Percentiles rank a stretch among this genome's conserved stretches.
Conservation (phyloP, 1,284 basidiomycete species). For the Takashimella tepidaria region DNA sequence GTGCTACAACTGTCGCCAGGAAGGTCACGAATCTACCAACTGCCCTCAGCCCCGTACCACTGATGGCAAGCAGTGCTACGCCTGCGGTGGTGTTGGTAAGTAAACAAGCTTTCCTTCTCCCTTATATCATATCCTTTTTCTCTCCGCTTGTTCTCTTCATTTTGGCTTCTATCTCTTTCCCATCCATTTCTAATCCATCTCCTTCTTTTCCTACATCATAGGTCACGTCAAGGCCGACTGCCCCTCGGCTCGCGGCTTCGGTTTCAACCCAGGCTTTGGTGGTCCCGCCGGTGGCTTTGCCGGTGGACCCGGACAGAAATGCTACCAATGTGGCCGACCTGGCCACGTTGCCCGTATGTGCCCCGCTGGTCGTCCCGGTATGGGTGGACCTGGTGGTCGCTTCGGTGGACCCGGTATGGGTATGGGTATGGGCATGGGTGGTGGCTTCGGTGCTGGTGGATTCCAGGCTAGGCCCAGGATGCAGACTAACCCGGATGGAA, state of each 20-base stretch:
- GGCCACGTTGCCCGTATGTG: slow-evolving; percentile 44
- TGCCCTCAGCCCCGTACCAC: slow-evolving; percentile 76
- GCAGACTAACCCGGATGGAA: slow-evolving; percentile 36
- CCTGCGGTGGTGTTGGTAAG: slow-evolving; percentile 68
- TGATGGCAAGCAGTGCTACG: slow-evolving; percentile 72
- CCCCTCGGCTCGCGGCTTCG: slow-evolving; percentile 61
- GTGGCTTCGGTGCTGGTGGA: slow-evolving; percentile 18
- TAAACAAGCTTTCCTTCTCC: slow-evolving; percentile 40
- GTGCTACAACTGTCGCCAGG: slow-evolving; percentile 87
- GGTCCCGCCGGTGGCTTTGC: slow-evolving; percentile 30
- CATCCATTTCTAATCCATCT: not conserved
- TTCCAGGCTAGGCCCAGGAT: slow-evolving; percentile 15
- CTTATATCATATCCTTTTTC: not conserved
- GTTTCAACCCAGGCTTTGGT: slow-evolving; percentile 47
- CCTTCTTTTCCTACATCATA: not conserved
- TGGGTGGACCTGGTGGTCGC: slow-evolving; percentile 12
- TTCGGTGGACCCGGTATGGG: slow-evolving; percentile 13
- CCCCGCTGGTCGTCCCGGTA: slow-evolving; percentile 12
- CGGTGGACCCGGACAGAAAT: slow-evolving; percentile 60
- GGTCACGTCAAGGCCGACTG: slow-evolving; percentile 64
- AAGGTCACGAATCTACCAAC: slow-evolving; percentile 80
- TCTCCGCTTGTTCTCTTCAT: not conserved
- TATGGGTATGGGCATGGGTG: slow-evolving; percentile 16
- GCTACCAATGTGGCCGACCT: slow-evolving; percentile 54
- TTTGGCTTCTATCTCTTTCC: not conserved